Base-by-base conservation (phyloP, 106 monocot genomes). In the Phalaenopsis aphrodite region DNA sequence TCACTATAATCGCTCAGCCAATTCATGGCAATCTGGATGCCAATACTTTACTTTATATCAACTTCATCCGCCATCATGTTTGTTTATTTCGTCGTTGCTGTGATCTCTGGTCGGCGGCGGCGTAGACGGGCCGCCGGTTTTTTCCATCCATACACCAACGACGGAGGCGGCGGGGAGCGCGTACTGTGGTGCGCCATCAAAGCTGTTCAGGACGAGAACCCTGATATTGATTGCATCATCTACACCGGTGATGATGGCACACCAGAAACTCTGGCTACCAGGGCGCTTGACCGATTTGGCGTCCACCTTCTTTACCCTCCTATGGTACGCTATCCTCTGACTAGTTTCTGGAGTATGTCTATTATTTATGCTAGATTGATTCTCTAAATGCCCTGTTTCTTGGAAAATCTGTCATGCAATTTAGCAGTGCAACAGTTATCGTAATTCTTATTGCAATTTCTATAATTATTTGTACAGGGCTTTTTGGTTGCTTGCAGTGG, bases 151-250 rank as follows among this genome's bases (percentile, higher is more conserved):
- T 99, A 84, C 88, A 99, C 98, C 46, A 92, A 94, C 82, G 98
- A 94, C 41, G 98, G 94, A 37, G 98, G 98, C 75, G 94, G 98
- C 1, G 94, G 98, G 45, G 98, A 99, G 79, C 78, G 94, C 41
- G 98, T 99, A n/a, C 83, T 94, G 11, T 99, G 98, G 98, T 99
- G 98, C 88, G 89, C 98, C 74, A 90, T 98, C 19, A 85, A 86
- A 56, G 92, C 89, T 16, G 76, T 93, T 4, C 98, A 99, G 71
- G 92, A 94, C 55, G 89, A 88, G 68, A 64, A 78, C 49, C 85
- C 90, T 18, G 85, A 79, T 76, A 84, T 99, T 18, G 85, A 85
- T 30, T 89, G 89, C 84, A 85, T 78, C 37, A 81, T 99, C 39
- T 99, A 79, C 85, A 91, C 89, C 11, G 94, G 94, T 4, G 98